phyloP scores from a whole-genome alignment of 768 basidiomycete species.

The Amanita muscaria region DNA sequence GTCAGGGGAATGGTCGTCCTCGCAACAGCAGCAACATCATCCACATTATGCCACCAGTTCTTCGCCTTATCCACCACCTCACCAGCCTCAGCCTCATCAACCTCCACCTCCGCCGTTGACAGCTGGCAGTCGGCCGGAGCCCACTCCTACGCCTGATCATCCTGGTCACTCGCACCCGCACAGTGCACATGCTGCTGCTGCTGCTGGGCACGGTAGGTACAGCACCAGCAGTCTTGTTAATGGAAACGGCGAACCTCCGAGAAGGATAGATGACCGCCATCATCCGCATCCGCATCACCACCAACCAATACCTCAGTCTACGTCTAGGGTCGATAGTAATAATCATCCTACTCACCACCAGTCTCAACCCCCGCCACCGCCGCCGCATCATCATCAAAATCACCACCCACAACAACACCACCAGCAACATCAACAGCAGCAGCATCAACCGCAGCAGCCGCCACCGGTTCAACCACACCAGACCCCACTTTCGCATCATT shows the following conservation, averaged over 20 bases:
- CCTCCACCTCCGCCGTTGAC: background rate
- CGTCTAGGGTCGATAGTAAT: slow-evolving; percentile 11
- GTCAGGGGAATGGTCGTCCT: no score
- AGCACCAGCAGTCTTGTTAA: slow-evolving; percentile 9
- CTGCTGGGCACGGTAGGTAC: background rate
- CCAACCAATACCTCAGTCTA: no score
- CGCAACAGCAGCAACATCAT: slow-evolving; percentile 8
- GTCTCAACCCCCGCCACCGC: slow-evolving; percentile 12
- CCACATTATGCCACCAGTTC: background rate
- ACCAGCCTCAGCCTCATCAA: background rate
- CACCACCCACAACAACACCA: slow-evolving; percentile 11
- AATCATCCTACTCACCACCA: slow-evolving; percentile 7
- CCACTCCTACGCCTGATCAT: background rate
- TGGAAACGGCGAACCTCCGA: slow-evolving; percentile 6
- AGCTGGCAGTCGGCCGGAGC: slow-evolving; percentile 4
- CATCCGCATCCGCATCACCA: slow-evolving; percentile 18
- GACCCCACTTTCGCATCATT: slow-evolving; percentile 7
- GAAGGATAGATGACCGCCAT: slow-evolving; percentile 8
- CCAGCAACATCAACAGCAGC: slow-evolving; percentile 10
- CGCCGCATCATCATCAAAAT: slow-evolving; percentile 14
- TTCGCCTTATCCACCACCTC: background rate
- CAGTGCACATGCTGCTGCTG: background rate
- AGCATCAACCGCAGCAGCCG: background rate
- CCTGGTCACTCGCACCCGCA: background rate
- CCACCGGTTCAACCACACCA: background rate